Percentiles rank a stretch among this genome's conserved stretches.
These are phyloP conservation scores for Fusarium annulatum DNA, from an alignment of 2,329 filamentous ascomycete species.

Conservation along the genomic window DNA sequence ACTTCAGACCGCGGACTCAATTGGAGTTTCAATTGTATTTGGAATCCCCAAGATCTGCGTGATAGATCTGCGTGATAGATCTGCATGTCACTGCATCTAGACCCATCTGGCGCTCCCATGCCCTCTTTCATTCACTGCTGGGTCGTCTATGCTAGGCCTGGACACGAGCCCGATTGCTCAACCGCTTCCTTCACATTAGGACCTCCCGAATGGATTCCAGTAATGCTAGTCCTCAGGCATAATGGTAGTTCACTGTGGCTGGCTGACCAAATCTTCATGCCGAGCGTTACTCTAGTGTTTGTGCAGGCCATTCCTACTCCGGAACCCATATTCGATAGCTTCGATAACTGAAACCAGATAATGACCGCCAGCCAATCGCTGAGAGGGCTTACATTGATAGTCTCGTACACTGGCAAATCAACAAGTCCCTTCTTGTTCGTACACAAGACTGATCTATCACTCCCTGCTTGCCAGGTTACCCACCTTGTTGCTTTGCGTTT, in stretches of 20 bases:
- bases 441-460: background rate
- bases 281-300: slow-evolving; percentile 6
- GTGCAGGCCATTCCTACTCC: slow-evolving; percentile 29
- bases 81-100: background rate
- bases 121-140: slow-evolving; percentile 2
- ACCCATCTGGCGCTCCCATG: slow-evolving; percentile 3
- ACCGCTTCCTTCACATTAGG: background rate
- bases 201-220: background rate
- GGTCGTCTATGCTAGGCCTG: background rate
- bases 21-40: background rate
- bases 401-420: background rate
- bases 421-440: background rate
- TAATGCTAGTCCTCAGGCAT: slow-evolving; percentile 12
- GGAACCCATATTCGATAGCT: slow-evolving; percentile 13
- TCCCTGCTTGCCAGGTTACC: slow-evolving; percentile 6
- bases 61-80: background rate
- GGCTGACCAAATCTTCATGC: slow-evolving; percentile 22
- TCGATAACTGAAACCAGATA: background rate
- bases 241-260: slow-evolving; percentile 27
- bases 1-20: background rate
- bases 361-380: background rate
- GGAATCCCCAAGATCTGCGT: background rate
- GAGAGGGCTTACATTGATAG: background rate
- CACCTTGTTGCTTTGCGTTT: background rate
- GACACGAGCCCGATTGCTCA: background rate